Percentiles rank a stretch among this genome's conserved stretches.
phyloP scores from a whole-genome alignment of 257 asterid genomes.

The Buddleja alternifolia region DNA sequence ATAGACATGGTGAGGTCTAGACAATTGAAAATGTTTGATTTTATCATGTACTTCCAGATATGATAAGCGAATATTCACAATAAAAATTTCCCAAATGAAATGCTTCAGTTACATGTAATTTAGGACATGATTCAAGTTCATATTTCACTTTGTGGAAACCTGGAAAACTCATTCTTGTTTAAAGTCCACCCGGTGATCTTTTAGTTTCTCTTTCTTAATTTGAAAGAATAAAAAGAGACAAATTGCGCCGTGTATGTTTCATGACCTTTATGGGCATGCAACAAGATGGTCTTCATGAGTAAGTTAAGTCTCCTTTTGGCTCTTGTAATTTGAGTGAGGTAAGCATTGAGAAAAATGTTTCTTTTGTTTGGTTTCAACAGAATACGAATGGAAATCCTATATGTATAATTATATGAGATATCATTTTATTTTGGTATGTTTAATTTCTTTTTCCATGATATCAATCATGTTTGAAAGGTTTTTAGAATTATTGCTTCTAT shows the following conservation, averaged over 20 bases:
- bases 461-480: neutral
- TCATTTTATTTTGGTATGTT: neutral
- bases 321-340: slow-evolving; percentile 1
- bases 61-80: no score
- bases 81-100: no score
- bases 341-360: neutral
- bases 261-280: neutral
- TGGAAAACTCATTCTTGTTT: no score
- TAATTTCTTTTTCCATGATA: neutral
- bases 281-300: slow-evolving; percentile 12
- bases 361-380: neutral
- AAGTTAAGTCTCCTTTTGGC: neutral
- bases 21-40: no score
- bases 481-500: neutral
- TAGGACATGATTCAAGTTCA: no score
- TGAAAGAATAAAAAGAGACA: neutral
- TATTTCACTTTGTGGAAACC: no score
- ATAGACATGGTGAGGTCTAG: no score
- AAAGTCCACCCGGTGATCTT: no score
- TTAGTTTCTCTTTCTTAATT: no score
- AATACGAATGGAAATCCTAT: neutral
- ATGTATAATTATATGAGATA: neutral
- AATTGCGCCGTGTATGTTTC: neutral
- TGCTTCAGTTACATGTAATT: no score
- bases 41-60: no score